Conservation (phyloP, 2,329 filamentous ascomycete genomes). For the Diaporthe sp. region DNA sequence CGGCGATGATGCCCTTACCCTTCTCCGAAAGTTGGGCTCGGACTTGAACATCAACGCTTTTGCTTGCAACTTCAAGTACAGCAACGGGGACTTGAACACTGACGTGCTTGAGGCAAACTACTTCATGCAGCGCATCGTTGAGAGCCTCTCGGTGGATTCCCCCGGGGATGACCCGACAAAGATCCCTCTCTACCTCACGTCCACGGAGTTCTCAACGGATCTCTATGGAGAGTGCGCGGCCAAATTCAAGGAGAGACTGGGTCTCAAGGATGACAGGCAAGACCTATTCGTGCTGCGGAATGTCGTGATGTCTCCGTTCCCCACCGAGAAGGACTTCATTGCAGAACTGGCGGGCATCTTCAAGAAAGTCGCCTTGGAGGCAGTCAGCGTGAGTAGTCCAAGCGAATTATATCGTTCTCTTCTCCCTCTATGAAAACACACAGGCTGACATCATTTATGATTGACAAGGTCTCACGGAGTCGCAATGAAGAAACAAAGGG, state of each 20-base stretch:
- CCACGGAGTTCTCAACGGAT: conserved; percentile 56
- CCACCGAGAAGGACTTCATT: conserved; percentile 57
- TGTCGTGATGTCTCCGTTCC: conserved; percentile 63
- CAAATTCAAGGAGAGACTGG: conserved; percentile 58
- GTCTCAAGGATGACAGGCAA: conserved; percentile 49
- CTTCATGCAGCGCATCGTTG: conserved; percentile 60
- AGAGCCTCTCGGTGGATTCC: conserved; percentile 57
- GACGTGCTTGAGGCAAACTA: conserved; percentile 64
- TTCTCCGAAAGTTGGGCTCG: conserved; percentile 58
- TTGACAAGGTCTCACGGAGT: conserved; percentile 47
- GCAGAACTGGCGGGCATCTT: conserved; percentile 53
- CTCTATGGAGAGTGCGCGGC: conserved; percentile 58
- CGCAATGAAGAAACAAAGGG: conserved; percentile 53
- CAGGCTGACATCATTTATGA: neutral
- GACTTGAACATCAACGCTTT: conserved; percentile 65
- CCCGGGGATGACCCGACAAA: conserved; percentile 55
- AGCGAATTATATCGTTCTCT: rapidly evolving
- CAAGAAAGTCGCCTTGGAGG: conserved; percentile 48
- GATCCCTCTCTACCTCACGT: conserved; percentile 61
- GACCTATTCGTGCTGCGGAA: conserved; percentile 61
- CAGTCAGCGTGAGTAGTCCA: conserved; percentile 42
- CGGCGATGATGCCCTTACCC: conserved; percentile 52
- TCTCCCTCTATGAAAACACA: neutral
- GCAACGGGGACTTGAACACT: conserved; percentile 55
- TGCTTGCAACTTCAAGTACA: conserved; percentile 58